A percentile compares a stretch with the other conserved stretches of the same genome.
phyloP scores from a whole-genome alignment of 78 protist species.

The Dictyostelium discoideum region DNA sequence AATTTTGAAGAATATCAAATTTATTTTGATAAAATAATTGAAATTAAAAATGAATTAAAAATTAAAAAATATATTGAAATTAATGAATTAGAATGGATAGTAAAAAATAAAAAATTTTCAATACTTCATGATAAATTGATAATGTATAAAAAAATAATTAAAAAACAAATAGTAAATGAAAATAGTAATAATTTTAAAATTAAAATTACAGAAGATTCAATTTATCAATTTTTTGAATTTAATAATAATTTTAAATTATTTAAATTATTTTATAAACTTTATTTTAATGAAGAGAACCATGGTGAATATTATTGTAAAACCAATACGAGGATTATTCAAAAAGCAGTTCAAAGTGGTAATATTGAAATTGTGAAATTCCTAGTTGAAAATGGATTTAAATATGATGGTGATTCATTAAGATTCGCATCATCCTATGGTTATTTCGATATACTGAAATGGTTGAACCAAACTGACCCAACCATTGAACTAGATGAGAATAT shows the following conservation, averaged over 20 bases:
- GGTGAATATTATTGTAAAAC: not conserved
- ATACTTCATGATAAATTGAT: not conserved
- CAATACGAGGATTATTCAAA: not conserved
- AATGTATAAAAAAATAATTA: not conserved
- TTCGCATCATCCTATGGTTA: not conserved
- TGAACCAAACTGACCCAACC: not conserved
- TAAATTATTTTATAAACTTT: not conserved
- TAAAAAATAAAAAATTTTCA: not conserved
- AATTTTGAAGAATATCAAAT: not conserved
- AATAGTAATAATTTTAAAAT: not conserved
- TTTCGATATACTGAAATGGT: not conserved
- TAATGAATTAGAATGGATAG: not conserved
- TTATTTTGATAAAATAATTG: not conserved
- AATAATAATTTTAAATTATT: not conserved
- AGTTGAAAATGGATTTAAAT: not conserved
- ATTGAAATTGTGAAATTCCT: not conserved
- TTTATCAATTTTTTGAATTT: not conserved
- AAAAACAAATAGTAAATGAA: not conserved
- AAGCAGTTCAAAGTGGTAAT: not conserved
- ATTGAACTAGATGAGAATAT: not conserved
- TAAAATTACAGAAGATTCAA: not conserved
- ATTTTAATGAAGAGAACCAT: not conserved
- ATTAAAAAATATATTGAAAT: not conserved
- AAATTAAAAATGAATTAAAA: not conserved
- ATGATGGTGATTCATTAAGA: not conserved